Evolutionary conservation across 176 grass and related monocot genomes (phyloP), one percentile per base, ranked within the genome.

Genomic region (Puya raimondii): DNA sequence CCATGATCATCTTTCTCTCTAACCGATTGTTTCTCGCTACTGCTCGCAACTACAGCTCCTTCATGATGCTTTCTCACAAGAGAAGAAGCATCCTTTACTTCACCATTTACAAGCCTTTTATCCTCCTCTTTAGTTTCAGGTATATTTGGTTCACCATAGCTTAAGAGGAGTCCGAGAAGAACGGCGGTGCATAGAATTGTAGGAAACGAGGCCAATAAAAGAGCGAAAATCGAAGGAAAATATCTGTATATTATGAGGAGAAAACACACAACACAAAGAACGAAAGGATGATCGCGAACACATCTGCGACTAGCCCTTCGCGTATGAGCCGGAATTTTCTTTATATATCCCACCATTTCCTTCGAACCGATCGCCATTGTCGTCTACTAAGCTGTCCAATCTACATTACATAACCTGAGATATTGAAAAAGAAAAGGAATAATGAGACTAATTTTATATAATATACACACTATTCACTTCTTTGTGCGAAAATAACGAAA

Each of bases 161-260:
- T 48, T 12, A 84, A 59, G 22, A 88, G 53, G 17, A 77, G 22
- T 65, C 81, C 85, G 72, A 88, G 85, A 23, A 88, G 82, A 27
- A 80, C 12, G 5, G 72, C 80, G 18, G 85, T 56, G n/a, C 76
- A 80, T 51, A 88, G 9, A 49, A 88, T 76, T 27, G 80, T 79
- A 21, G 85, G 85, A 61, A 81, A 80, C 64, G 77, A 70, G 49
- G 50, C 70, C 21, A 80, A 71, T 25, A 84, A 59, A 47, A 88
- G 21, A 23, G 73, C 65, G 68, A 88, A 83, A 65, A 81, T 76
- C 12, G 69, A 50, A 48, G 83, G 83, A 70, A 66, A 83, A 61
- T 74, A 83, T 66, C 69, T 88, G 81, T 84, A 83, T 58, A 80
- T 63, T 58, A 84, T 73, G 48, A 88, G 47, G 20, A 88, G 65